Conservation (phyloP, 805 yeast species). For the Kurtzmaniella fragi region DNA sequence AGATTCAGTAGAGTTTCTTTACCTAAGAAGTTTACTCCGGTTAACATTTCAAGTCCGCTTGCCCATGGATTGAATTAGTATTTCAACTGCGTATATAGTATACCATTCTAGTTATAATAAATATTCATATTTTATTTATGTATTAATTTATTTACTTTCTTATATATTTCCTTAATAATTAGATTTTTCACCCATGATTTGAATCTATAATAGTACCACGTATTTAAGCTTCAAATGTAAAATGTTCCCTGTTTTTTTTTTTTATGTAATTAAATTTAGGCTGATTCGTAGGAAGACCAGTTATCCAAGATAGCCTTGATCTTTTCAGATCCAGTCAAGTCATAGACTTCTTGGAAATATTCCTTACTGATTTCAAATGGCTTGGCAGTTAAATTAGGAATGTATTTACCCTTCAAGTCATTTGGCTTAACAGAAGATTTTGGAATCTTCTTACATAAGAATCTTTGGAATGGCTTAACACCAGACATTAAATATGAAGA, state of each 20-base stretch:
- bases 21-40: conserved; percentile 90
- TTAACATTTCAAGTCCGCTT: conserved; percentile 72
- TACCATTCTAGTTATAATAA: no score
- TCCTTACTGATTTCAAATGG: conserved; percentile 96
- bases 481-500: conserved; percentile 97
- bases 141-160: no score
- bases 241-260: neutral
- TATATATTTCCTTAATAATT: neutral
- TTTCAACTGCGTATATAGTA: no score
- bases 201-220: conserved; percentile 9
- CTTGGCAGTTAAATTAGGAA: conserved; percentile 97
- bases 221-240: conserved; percentile 3
- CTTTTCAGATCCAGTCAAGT: conserved; percentile 85
- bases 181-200: neutral
- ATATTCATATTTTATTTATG: neutral
- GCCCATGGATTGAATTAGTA: conserved; percentile 15
- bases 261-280: conserved; percentile 19
- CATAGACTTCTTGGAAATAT: conserved; percentile 93
- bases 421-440: conserved; percentile 94
- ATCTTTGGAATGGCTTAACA: conserved; percentile 98
- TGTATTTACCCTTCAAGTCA: conserved; percentile 88
- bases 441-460: conserved; percentile 92
- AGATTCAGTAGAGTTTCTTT: conserved; percentile 82
- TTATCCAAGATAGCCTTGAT: conserved; percentile 86
- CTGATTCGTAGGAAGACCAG: conserved; percentile 81